Evolutionary conservation across 1,284 basidiomycete species (phyloP).

Genomic region (Moesziomyces globuligerus): DNA sequence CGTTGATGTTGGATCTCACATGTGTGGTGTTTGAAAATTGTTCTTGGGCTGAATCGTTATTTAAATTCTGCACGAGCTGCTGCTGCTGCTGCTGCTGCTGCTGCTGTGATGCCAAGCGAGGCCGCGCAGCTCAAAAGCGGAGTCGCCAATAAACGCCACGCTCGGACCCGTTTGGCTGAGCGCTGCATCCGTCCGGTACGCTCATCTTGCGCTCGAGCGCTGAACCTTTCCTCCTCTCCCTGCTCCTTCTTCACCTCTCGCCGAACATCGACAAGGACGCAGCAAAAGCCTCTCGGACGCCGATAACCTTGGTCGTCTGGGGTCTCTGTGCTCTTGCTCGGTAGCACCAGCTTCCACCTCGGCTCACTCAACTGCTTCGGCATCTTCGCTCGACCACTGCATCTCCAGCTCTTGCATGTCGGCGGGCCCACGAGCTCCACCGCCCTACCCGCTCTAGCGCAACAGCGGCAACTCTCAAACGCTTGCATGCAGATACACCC

Average conservation of each 20-base stretch:
- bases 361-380: background rate
- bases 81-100: no score
- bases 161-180: background rate
- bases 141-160: background rate
- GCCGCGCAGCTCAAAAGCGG: background rate
- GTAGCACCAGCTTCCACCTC: no score
- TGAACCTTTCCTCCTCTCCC: background rate
- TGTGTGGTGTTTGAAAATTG: no score
- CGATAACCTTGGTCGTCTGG: background rate
- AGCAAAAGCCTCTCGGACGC: background rate
- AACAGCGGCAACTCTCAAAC: background rate
- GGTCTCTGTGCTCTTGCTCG: background rate
- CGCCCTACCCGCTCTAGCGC: background rate
- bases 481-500: conserved; percentile 1
- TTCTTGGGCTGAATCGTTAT: no score
- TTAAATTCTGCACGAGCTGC: no score
- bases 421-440: background rate
- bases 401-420: background rate
- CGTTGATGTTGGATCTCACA: no score
- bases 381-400: background rate
- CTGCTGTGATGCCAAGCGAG: no score
- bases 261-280: background rate
- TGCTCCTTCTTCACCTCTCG: background rate
- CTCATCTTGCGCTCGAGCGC: background rate
- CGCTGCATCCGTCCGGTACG: background rate